A percentile compares a stretch with the other conserved stretches of the same genome.
Conservation (phyloP, 2,329 filamentous ascomycete genomes). For the Xylariaceae sp. region DNA sequence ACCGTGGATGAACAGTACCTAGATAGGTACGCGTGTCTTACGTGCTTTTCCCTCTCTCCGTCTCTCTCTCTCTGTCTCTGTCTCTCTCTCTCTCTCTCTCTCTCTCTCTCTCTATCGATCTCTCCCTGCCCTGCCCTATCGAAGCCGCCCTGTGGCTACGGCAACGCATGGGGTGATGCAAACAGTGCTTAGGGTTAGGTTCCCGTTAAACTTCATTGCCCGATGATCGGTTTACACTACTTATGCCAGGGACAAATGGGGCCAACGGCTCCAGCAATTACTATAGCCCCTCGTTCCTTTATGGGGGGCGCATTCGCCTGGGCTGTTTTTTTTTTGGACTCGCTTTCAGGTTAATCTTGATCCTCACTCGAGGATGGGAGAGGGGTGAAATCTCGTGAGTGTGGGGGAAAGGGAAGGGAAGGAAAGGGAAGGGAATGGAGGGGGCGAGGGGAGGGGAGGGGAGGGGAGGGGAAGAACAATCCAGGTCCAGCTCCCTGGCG, state of each 20-base stretch:
- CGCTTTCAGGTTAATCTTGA: constrained; percentile 11
- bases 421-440: no score
- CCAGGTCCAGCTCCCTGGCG: background rate
- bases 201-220: constrained; percentile 12
- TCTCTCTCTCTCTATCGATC: background rate
- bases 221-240: constrained; percentile 12
- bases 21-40: background rate
- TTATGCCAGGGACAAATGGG: constrained; percentile 14
- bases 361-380: background rate
- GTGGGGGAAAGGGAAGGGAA: background rate
- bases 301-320: background rate
- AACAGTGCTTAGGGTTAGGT: constrained; percentile 7
- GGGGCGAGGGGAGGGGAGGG: no score
- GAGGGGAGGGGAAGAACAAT: background rate
- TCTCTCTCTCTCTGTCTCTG: no score
- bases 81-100: constrained; percentile 3
- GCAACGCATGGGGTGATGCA: constrained; percentile 13
- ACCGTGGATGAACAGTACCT: constrained; percentile 12
- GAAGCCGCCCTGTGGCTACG: constrained; percentile 2
- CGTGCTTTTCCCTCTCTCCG: constrained; percentile 3
- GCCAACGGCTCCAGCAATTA: constrained; percentile 11
- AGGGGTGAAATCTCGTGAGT: background rate
- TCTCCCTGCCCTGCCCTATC: background rate
- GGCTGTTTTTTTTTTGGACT: background rate
- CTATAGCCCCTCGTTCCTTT: constrained; percentile 1